Conservation (phyloP, 495 filamentous ascomycete genomes). For the Astrothelium macrocarpum region DNA sequence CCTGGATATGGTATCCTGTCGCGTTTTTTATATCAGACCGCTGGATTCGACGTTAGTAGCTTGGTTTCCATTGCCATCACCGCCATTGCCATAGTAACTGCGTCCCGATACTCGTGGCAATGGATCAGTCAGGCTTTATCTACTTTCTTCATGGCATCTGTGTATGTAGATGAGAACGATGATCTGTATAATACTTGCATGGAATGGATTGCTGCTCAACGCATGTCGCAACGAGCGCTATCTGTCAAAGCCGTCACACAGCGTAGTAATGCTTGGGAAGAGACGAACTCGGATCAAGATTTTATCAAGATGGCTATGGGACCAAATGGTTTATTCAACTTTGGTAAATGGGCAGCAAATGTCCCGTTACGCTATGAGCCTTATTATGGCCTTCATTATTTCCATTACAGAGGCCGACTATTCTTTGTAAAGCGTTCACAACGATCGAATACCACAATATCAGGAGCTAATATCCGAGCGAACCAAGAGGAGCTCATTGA, state of each 20-base stretch:
- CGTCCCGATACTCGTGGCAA: conserved; percentile 8
- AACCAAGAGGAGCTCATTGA: conserved; percentile 34
- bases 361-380: conserved; percentile 41
- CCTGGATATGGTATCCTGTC: conserved; percentile 63
- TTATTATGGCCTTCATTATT: conserved; percentile 32
- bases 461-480: conserved; percentile 16
- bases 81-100: conserved; percentile 25
- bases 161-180: conserved; percentile 48
- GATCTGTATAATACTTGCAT: conserved; percentile 53
- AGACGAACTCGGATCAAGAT: conserved; percentile 38
- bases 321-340: conserved; percentile 27
- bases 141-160: conserved; percentile 44
- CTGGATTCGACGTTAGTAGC: conserved; percentile 61
- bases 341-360: conserved; percentile 37
- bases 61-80: conserved; percentile 55
- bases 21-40: conserved; percentile 45
- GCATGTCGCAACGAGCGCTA: conserved; percentile 36
- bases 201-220: conserved; percentile 50
- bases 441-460: conserved; percentile 16
- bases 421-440: conserved; percentile 32
- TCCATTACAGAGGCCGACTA: conserved; percentile 21
- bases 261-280: conserved; percentile 43
- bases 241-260: conserved; percentile 49
- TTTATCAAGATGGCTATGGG: conserved; percentile 18
- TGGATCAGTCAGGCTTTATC: conserved; percentile 22